Conservation (phyloP, 163 green algal genomes). For the Prototheca stagnorum region DNA sequence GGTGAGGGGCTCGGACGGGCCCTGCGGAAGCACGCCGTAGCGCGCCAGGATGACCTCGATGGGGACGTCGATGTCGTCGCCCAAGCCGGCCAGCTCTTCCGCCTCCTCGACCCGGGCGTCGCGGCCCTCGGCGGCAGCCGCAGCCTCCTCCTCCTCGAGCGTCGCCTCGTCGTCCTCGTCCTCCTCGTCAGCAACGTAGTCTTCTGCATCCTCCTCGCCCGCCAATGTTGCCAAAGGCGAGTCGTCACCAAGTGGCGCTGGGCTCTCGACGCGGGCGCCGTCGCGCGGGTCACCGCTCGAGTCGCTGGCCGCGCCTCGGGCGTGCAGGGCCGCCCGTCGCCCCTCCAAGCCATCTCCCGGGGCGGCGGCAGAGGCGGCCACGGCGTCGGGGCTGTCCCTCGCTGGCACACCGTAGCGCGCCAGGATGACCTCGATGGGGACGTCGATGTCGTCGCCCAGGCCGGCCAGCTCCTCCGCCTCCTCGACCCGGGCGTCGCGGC, state of each 20-base stretch:
- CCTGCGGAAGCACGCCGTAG: constrained; percentile 14
- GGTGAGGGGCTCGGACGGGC: no score
- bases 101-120: constrained; percentile 14
- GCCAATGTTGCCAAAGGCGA: no score
- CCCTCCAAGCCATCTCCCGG: no score
- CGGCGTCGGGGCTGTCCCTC: no score
- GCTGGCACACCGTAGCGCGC: background rate
- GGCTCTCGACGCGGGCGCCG: no score
- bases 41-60: constrained; percentile 59
- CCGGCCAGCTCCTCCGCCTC: constrained; percentile 7
- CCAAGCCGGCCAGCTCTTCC: constrained; percentile 41
- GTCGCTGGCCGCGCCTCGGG: no score
- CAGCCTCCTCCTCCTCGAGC: constrained; percentile 49
- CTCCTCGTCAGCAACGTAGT: no score
- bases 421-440: constrained; percentile 32
- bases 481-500: constrained; percentile 6
- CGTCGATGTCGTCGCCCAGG: constrained; percentile 27
- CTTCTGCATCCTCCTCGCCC: no score
- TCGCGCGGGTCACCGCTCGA: no score
- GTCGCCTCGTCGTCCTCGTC: constrained; percentile 68
- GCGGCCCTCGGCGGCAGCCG: constrained; percentile 20
- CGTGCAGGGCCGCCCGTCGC: no score
- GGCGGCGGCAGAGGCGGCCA: no score
- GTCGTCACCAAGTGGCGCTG: no score
- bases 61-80: constrained; percentile 58